phyloP scores from a whole-genome alignment of 306 rosid species.

The Rosa lucieae region DNA sequence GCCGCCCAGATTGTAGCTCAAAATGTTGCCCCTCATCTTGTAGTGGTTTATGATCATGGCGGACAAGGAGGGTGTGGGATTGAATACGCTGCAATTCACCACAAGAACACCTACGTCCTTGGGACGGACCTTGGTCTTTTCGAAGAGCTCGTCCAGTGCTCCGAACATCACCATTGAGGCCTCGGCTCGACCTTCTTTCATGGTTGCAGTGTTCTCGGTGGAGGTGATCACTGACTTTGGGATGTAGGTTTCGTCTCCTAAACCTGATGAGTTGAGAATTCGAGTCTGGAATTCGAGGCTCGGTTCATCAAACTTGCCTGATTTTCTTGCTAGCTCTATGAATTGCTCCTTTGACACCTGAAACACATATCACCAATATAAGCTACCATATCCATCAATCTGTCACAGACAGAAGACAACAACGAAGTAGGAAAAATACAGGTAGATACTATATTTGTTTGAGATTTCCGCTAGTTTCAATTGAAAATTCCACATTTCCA shows the following conservation, averaged over 20 bases:
- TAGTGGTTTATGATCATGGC: slow-evolving; percentile 98
- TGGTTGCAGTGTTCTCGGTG: slow-evolving; percentile 57
- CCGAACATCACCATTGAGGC: slow-evolving; percentile 90
- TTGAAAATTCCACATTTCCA: background rate
- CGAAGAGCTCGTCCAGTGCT: slow-evolving; percentile 87
- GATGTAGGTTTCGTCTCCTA: slow-evolving; percentile 86
- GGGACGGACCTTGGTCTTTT: slow-evolving; percentile 71
- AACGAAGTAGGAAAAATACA: background rate
- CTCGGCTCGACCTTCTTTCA: slow-evolving; percentile 92
- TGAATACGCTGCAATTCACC: slow-evolving; percentile 94
- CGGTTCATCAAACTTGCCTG: slow-evolving; percentile 77
- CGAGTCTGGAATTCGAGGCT: slow-evolving; percentile 65
- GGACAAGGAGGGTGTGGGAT: slow-evolving; percentile 90
- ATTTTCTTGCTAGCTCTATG: slow-evolving; percentile 68
- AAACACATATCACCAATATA: background rate
- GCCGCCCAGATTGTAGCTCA: slow-evolving; percentile 93
- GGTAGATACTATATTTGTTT: background rate
- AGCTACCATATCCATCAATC: background rate
- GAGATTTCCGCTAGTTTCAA: background rate
- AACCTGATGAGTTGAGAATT: slow-evolving; percentile 71
- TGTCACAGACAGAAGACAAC: background rate
- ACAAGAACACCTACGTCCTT: slow-evolving; percentile 83
- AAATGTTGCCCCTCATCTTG: slow-evolving; percentile 92
- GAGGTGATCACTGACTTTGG: slow-evolving; percentile 63
- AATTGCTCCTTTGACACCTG: slow-evolving; percentile 76